Evolutionary conservation across 2,329 filamentous ascomycete species (phyloP), one percentile per base, ranked within the genome.

Genomic region (Myrmaecium sp.): DNA sequence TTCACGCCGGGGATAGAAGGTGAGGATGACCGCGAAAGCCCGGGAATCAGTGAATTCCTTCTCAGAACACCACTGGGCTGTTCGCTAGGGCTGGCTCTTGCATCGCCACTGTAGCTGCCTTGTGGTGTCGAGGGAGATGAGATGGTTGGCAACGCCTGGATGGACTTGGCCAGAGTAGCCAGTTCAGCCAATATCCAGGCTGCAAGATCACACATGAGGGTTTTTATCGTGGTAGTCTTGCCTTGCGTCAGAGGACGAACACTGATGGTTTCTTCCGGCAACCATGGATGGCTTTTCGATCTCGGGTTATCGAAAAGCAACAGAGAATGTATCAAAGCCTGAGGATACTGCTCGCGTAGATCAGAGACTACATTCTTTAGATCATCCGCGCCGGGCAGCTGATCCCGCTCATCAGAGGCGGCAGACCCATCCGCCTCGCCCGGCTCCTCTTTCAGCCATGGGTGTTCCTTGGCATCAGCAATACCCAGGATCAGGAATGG

Each of bases 401-500:
- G 34, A 30, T 32, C 28, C 18, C 26, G 30, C 17, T 32, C 30
- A 14, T 25, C 26, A 13, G 32, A 23, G 6, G 19, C n/a, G 14
- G 27, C 32, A 20, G 35, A 25, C n/a, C 33, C 26, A 35, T 73
- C 70, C 41, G 60, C 61, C 41, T 73, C 67, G 14, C 57, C 48
- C 33, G 61, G 60, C 32, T 61, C 7, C 13, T 22, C 25, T 8
- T 9, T 8, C n/a, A 49, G 40, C 44, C 45, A 48, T 5, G 37
- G 25, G 36, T 53, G 61, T 49, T 91, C 81, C 21, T 58, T 54
- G 25, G 79, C 82, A 52, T 95, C 86, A 10, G 81, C 79, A 31
- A 95, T 62, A 3, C 81, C 86, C 34, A 98, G 67, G 14, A 95
- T 64, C 27, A 78, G 69, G 28, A 94, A 62, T 6, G 82, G 77